Conservation (phyloP, 2,329 filamentous ascomycete genomes). For the Alternaria sp. region DNA sequence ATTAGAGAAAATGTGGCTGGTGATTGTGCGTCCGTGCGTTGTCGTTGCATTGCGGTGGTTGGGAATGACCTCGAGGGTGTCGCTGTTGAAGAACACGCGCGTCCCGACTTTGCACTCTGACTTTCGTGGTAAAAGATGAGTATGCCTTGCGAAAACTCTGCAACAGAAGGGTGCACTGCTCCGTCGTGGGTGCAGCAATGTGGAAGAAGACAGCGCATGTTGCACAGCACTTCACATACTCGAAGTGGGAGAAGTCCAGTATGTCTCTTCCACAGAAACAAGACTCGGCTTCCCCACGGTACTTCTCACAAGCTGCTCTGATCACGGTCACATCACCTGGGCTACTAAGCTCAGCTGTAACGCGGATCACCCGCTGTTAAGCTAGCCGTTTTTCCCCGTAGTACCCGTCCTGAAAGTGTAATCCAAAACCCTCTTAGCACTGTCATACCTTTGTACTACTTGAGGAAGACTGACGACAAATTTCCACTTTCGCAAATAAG, state of each 20-base stretch:
- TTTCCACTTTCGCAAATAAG: neutral
- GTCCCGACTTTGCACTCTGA: constrained; percentile 1
- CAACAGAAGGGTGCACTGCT: neutral
- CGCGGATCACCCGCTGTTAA: neutral
- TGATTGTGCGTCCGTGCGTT: neutral
- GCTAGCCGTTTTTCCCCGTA: neutral
- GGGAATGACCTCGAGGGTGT: neutral
- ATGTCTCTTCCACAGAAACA: neutral
- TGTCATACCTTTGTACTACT: neutral
- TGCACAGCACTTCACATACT: neutral
- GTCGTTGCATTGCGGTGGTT: neutral
- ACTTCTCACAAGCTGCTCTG: neutral
- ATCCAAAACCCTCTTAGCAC: neutral
- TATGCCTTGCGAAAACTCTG: neutral
- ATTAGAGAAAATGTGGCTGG: neutral
- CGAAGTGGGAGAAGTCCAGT: neutral
- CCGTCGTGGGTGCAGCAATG: neutral
- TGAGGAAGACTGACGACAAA: neutral
- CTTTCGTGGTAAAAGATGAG: neutral
- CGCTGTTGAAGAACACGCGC: neutral
- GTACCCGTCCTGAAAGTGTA: neutral
- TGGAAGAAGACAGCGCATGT: neutral
- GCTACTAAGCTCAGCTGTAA: neutral
- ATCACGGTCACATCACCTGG: neutral
- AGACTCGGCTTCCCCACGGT: neutral